These are phyloP conservation scores for Lyophyllum atratum DNA, from an alignment of 768 basidiomycete species.

Conservation along the genomic window DNA sequence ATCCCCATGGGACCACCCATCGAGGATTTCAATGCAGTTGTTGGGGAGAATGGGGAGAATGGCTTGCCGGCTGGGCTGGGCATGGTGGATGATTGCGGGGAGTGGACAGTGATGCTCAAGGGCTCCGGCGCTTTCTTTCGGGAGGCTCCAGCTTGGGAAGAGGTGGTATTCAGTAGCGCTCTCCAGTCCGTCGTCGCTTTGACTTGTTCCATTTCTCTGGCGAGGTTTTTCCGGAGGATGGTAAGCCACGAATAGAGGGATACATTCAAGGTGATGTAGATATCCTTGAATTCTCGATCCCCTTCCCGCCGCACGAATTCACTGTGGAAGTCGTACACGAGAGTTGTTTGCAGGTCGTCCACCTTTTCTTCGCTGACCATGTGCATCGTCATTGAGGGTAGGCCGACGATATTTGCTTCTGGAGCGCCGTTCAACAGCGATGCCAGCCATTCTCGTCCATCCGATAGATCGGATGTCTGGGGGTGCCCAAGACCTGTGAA, in stretches of 20 bases:
- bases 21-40: constrained; percentile 23
- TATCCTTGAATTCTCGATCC: constrained; percentile 64
- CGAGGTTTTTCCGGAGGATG: constrained; percentile 70
- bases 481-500: constrained; percentile 63
- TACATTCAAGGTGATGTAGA: constrained; percentile 85
- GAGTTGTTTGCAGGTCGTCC: constrained; percentile 38
- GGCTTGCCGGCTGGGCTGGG: constrained; percentile 20
- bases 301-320: constrained; percentile 58
- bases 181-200: constrained; percentile 59
- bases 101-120: constrained; percentile 26
- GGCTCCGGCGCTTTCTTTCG: constrained; percentile 44
- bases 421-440: constrained; percentile 58
- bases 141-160: constrained; percentile 24
- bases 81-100: constrained; percentile 32
- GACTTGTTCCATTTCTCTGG: constrained; percentile 77
- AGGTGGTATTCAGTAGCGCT: constrained; percentile 34
- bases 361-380: constrained; percentile 72
- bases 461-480: constrained; percentile 36
- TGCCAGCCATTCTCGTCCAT: constrained; percentile 60
- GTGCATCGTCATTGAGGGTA: constrained; percentile 80
- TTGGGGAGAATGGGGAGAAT: constrained; percentile 25
- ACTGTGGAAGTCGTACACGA: constrained; percentile 75
- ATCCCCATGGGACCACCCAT: constrained; percentile 17
- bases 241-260: constrained; percentile 83
- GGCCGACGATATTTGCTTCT: constrained; percentile 76